These are phyloP conservation scores for Castanopsis chinensis DNA, from an alignment of 306 rosid species.

Conservation along the genomic window DNA sequence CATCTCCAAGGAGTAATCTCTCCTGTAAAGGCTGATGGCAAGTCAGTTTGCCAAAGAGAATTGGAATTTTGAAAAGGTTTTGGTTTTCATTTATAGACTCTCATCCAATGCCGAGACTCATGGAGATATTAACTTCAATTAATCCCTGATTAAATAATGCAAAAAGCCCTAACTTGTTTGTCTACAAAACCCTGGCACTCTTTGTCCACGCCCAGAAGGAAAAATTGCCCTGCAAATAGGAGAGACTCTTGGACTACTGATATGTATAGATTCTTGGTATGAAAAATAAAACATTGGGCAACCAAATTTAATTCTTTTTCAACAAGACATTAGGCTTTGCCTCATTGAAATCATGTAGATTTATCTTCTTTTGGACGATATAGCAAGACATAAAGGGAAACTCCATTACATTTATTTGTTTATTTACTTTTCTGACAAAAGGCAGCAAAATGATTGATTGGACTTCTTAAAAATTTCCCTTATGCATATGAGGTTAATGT, in stretches of 20 bases:
- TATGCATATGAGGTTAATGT: background rate
- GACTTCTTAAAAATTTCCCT: background rate
- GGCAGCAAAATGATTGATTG: background rate
- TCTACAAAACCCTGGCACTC: background rate
- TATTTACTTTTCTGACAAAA: background rate
- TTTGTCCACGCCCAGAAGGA: background rate
- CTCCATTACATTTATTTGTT: background rate
- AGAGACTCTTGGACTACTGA: background rate
- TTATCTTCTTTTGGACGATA: background rate
- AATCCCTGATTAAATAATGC: background rate
- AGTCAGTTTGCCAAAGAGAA: background rate
- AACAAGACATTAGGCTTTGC: background rate
- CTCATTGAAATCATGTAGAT: background rate
- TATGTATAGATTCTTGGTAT: background rate
- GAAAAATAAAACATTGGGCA: background rate
- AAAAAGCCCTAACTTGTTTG: too few species aligned
- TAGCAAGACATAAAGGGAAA: background rate
- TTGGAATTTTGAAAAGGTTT: background rate
- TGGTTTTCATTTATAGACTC: background rate
- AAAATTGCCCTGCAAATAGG: background rate
- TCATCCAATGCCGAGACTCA: background rate
- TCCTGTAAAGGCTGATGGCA: background rate
- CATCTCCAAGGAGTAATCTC: background rate
- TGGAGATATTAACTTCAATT: background rate
- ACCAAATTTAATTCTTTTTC: background rate